phyloP scores from a whole-genome alignment of 2,329 filamentous ascomycete genomes.

The Pestalotiopsis sp. region DNA sequence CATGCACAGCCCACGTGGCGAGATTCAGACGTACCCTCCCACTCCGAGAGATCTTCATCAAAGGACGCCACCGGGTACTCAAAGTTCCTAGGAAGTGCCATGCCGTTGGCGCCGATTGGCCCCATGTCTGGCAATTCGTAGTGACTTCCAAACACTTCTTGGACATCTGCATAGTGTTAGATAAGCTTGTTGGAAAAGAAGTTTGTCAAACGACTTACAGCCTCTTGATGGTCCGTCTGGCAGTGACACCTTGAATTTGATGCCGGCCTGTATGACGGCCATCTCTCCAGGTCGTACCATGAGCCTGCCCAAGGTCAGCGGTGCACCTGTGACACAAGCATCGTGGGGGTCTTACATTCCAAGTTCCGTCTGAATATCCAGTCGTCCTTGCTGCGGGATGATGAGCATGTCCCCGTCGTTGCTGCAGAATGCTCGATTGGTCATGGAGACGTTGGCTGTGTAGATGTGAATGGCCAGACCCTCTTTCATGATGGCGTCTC shows the following conservation, averaged over 20 bases:
- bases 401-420: constrained; percentile 69
- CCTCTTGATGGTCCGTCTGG: constrained; percentile 61
- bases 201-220: constrained; percentile 31
- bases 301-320: constrained; percentile 18
- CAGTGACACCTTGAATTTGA: constrained; percentile 61
- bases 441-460: constrained; percentile 49
- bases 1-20: neutral
- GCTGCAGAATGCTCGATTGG: constrained; percentile 47
- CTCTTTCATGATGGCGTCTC: constrained; percentile 52
- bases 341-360: constrained; percentile 35
- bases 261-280: constrained; percentile 64
- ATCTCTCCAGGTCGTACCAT: constrained; percentile 67
- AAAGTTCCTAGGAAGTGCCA: constrained; percentile 68
- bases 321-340: constrained; percentile 32
- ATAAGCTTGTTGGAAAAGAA: neutral
- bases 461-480: constrained; percentile 54
- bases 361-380: constrained; percentile 70
- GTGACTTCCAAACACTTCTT: constrained; percentile 66
- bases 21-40: constrained; percentile 21
- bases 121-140: constrained; percentile 68
- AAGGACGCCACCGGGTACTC: constrained; percentile 59
- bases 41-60: constrained; percentile 35
- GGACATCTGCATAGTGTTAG: constrained; percentile 33
- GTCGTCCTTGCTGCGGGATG: constrained; percentile 61
- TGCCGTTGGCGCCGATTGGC: constrained; percentile 64